Conservation (phyloP, 1,139 yeast genomes). For the Kluyveromyces sp. region DNA sequence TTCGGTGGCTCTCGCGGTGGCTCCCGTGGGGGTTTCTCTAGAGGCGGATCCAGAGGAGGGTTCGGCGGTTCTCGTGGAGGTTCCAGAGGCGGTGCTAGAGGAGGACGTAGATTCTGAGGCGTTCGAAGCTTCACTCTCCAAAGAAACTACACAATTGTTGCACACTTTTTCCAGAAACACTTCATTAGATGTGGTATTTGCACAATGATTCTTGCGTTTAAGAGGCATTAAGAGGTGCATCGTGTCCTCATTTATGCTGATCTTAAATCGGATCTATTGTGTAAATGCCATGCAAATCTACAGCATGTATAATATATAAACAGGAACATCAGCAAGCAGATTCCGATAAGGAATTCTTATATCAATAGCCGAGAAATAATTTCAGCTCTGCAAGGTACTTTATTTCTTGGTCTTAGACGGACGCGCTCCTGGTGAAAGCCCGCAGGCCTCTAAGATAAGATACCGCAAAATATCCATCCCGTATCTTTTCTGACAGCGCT, state of each 20-base stretch:
- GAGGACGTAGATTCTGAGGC: constrained; percentile 10
- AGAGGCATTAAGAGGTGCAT: too few species aligned
- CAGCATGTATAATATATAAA: constrained; percentile 4
- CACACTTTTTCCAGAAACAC: too few species aligned
- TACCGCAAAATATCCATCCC: constrained; percentile 37
- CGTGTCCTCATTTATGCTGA: background rate
- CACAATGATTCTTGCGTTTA: too few species aligned
- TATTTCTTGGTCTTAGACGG: constrained; percentile 18
- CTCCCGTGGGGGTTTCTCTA: constrained; percentile 25
- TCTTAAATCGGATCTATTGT: background rate
- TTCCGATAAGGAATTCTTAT: background rate
- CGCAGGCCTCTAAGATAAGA: constrained; percentile 37
- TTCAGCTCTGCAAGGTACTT: background rate
- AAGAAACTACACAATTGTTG: too few species aligned
- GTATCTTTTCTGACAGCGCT: constrained; percentile 29
- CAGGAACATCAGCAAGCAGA: constrained; percentile 1
- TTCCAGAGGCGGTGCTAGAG: constrained; percentile 35
- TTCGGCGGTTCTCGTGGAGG: constrained; percentile 46
- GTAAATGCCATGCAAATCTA: background rate
- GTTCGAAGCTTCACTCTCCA: too few species aligned
- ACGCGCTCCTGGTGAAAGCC: constrained; percentile 20
- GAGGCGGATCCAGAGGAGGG: constrained; percentile 69
- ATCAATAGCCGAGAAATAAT: background rate
- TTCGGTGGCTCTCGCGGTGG: constrained; percentile 21
- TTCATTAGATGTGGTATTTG: too few species aligned